Evolutionary conservation across 768 basidiomycete genomes (phyloP), one percentile per base, ranked within the genome.

Genomic region (Coprinopsis strossmayeri): DNA sequence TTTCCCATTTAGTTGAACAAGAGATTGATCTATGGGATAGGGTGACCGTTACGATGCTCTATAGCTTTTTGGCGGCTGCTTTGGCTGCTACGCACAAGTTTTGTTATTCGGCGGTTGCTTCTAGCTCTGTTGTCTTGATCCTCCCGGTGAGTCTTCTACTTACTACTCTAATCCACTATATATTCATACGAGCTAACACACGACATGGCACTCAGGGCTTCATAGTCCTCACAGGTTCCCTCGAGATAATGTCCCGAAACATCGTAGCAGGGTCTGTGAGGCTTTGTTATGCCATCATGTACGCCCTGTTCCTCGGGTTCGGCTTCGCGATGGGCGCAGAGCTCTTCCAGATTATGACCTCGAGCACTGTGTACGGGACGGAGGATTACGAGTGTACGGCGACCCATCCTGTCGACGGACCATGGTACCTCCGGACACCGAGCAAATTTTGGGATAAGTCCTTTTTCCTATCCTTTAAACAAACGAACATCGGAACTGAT

Each of bases 201-300:
- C 2, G 90, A 71, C 54, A 91, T 91, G 52, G 90, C 74, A 2
- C 90, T 85, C 45, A 69, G 66, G 84, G 85, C 5, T 84, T 84
- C 51, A 78, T 86, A 44, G 79, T 87, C 9, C 73, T 87, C 12
- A 76, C 71, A 56, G 91, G 85, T 42, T 76, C 82, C 10, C 78
- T 92, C 25, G 91, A 92, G 59, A 66, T 91, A 18, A 78, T 87
- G 50, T 84, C 87, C 2, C 77, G 88, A 15, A 87, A 87, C 53
- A 83, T 94, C 57, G 80, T 91, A 25, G 73, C 87, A 0, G 89
- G 91, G n/a, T 83, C 87, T 10, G 89, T 92, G 26, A 76, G 88
- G 32, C 71, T 92, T 13, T 87, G 86, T 55, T 92, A 87, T 57
- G 77, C 87, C 21, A 71, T 87, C 45, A 74, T 87, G 49, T 93